Evolutionary conservation across 805 yeast species (phyloP).

Genomic region (Kuraishia cidri): DNA sequence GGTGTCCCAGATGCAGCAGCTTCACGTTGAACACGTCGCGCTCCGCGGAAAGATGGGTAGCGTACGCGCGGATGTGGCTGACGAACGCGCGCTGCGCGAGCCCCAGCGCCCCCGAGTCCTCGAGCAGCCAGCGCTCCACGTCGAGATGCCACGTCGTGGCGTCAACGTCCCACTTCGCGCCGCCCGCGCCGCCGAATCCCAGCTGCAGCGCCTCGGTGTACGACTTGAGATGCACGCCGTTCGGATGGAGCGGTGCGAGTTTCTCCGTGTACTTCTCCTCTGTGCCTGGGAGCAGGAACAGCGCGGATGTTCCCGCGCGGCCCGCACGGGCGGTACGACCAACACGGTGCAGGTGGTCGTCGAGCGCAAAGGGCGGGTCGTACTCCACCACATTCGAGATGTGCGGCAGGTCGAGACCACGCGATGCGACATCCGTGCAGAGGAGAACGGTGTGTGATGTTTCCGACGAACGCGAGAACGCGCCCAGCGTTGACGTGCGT

Average conservation of each 20-base stretch:
- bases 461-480: slow-evolving; percentile 37
- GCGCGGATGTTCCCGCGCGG: slow-evolving; percentile 61
- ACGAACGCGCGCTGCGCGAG: slow-evolving; percentile 76
- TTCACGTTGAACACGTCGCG: slow-evolving; percentile 76
- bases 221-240: slow-evolving; percentile 36
- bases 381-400: slow-evolving; percentile 83
- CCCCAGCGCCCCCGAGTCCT: slow-evolving; percentile 48
- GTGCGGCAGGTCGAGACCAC: slow-evolving; percentile 89
- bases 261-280: slow-evolving; percentile 79
- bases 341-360: slow-evolving; percentile 92
- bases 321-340: slow-evolving; percentile 99
- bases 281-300: slow-evolving; percentile 80
- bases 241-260: slow-evolving; percentile 44
- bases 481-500: slow-evolving; percentile 68
- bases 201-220: slow-evolving; percentile 31
- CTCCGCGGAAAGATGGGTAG: slow-evolving; percentile 85
- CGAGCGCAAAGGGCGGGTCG: slow-evolving; percentile 92
- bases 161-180: slow-evolving; percentile 68
- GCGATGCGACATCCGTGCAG: slow-evolving; percentile 96
- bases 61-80: slow-evolving; percentile 89
- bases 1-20: slow-evolving; percentile 83
- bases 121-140: slow-evolving; percentile 82
- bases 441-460: slow-evolving; percentile 57
- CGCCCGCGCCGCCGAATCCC: slow-evolving; percentile 16
- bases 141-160: slow-evolving; percentile 96